Percentiles rank a stretch among this genome's conserved stretches.
phyloP scores from a whole-genome alignment of 495 filamentous ascomycete genomes.

The Penicillium bialowiezense region DNA sequence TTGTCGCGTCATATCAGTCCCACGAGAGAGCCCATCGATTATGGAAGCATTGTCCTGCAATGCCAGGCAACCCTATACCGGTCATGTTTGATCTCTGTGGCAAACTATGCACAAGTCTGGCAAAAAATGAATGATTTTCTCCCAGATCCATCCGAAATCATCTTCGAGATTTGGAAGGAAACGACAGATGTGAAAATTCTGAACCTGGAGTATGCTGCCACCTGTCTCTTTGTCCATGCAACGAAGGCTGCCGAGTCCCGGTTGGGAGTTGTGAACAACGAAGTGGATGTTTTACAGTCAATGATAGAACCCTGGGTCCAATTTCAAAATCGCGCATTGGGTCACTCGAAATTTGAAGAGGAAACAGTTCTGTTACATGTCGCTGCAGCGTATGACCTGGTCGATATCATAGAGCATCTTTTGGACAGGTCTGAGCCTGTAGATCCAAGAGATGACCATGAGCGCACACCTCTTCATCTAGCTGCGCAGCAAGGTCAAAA shows the following conservation, averaged over 20 bases:
- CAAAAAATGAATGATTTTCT: neutral
- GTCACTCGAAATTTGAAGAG: neutral
- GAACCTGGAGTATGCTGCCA: slow-evolving; percentile 5
- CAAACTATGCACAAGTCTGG: neutral
- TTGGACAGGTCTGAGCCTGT: neutral
- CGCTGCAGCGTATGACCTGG: slow-evolving; percentile 1
- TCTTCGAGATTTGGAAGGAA: too few species aligned
- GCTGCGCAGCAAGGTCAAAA: slow-evolving; percentile 2
- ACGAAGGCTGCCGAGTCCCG: slow-evolving; percentile 6
- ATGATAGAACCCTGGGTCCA: slow-evolving; percentile 1
- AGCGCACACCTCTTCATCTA: slow-evolving; percentile 6
- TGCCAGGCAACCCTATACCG: slow-evolving; percentile 6
- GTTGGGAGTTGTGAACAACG: neutral
- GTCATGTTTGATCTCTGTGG: slow-evolving; percentile 5
- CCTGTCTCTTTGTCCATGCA: slow-evolving; percentile 10
- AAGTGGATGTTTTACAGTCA: slow-evolving; percentile 2
- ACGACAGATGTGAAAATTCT: too few species aligned
- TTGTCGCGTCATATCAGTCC: slow-evolving; percentile 11
- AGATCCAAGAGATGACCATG: neutral
- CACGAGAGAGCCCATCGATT: neutral
- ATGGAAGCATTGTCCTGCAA: neutral
- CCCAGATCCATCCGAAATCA: too few species aligned
- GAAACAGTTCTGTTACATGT: slow-evolving; percentile 2
- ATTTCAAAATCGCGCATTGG: neutral
- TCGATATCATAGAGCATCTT: neutral